Conservation (phyloP, 1,284 basidiomycete species). For the Calocybe gambosa region DNA sequence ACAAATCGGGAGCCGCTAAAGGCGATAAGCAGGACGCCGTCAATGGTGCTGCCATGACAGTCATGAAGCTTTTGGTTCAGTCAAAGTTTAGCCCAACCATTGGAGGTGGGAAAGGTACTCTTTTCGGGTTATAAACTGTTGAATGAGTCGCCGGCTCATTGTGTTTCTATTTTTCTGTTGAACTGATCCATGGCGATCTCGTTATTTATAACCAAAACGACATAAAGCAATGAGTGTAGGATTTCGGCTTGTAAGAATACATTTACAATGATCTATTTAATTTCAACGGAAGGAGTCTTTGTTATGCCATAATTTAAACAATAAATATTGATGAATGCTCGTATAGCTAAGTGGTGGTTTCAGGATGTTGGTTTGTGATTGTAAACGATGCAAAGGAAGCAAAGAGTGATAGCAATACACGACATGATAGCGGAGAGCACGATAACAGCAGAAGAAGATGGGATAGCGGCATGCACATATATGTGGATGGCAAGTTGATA, state of each 20-base stretch:
- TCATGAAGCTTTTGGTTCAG: slow-evolving; percentile 74
- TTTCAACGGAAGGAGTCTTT: background rate
- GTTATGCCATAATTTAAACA: background rate
- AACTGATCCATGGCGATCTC: no score
- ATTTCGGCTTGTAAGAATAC: background rate
- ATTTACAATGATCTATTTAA: background rate
- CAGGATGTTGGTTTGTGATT: background rate
- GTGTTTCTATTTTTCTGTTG: no score
- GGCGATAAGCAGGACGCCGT: slow-evolving; percentile 79
- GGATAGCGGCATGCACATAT: background rate
- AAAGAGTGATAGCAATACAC: background rate
- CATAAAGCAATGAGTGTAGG: no score
- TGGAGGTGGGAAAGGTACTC: slow-evolving; percentile 36
- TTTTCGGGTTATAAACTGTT: slow-evolving; percentile 34
- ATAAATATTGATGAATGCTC: background rate
- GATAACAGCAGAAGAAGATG: background rate
- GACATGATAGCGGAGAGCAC: background rate
- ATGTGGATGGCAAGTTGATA: background rate
- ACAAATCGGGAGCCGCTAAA: slow-evolving; percentile 51
- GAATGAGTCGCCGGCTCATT: slow-evolving; percentile 58
- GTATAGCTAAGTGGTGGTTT: background rate
- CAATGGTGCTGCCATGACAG: slow-evolving; percentile 76
- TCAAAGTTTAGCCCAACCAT: slow-evolving; percentile 49
- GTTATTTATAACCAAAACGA: no score
- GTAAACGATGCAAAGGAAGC: background rate